phyloP scores from a whole-genome alignment of 2,329 filamentous ascomycete species.

The Fusarium sp. region DNA sequence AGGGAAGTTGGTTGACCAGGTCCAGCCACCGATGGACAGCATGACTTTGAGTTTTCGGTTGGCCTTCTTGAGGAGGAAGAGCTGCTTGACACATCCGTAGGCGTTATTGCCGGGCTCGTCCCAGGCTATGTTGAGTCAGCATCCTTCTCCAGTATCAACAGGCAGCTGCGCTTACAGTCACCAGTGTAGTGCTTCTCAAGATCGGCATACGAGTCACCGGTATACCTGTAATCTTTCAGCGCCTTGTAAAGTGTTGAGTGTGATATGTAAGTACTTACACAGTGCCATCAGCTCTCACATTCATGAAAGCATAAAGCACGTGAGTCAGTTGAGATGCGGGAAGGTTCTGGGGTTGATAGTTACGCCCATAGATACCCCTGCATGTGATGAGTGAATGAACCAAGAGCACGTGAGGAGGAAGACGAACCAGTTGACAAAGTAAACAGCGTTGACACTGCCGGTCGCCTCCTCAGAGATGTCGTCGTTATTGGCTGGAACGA shows the following conservation, averaged over 20 bases:
- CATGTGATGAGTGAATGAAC: neutral
- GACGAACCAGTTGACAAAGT: slow-evolving; percentile 32
- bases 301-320: slow-evolving; percentile 82
- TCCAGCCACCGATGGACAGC: slow-evolving; percentile 85
- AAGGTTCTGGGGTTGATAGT: slow-evolving; percentile 76
- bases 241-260: neutral
- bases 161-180: slow-evolving; percentile 14
- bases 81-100: slow-evolving; percentile 81
- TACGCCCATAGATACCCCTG: slow-evolving; percentile 77
- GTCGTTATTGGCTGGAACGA: neutral
- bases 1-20: slow-evolving; percentile 78
- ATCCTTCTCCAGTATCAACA: rapidly evolving
- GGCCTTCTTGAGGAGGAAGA: slow-evolving; percentile 77
- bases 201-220: slow-evolving; percentile 30
- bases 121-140: slow-evolving; percentile 40
- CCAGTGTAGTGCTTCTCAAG: slow-evolving; percentile 31
- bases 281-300: slow-evolving; percentile 75
- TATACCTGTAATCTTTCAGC: neutral
- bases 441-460: slow-evolving; percentile 12
- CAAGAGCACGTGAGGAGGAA: rapidly evolving
- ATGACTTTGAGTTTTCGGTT: slow-evolving; percentile 80
- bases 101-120: slow-evolving; percentile 72
- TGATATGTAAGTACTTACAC: slow-evolving; percentile 60
- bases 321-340: slow-evolving; percentile 76
- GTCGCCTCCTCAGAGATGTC: slow-evolving; percentile 1